phyloP scores from a whole-genome alignment of 495 filamentous ascomycete genomes.

The Tuber indicum region DNA sequence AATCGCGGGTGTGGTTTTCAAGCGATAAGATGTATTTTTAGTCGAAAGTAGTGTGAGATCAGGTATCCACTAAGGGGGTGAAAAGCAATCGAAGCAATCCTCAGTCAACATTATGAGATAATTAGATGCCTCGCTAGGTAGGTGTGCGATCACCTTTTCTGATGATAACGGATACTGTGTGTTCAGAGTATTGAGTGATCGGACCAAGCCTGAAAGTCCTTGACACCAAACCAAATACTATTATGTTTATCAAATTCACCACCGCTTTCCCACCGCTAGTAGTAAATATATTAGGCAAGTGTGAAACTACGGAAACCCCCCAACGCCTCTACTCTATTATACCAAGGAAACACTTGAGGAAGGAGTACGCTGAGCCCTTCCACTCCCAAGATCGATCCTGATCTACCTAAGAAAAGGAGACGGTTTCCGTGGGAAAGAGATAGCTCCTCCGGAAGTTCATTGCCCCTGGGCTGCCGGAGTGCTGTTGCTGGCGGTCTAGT shows the following conservation, averaged over 20 bases:
- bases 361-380: too few relatives aligned
- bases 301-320: background rate
- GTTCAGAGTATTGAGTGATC: background rate
- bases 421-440: background rate
- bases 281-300: background rate
- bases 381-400: background rate
- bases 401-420: background rate
- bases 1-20: background rate
- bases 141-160: background rate
- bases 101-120: background rate
- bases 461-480: too few relatives aligned
- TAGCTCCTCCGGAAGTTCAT: background rate
- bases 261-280: background rate
- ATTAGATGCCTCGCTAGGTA: background rate
- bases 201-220: background rate
- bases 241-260: background rate
- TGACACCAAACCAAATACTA: background rate
- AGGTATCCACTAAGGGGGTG: background rate
- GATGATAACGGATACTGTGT: background rate
- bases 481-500: background rate
- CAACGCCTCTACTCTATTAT: background rate
- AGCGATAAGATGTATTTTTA: background rate
- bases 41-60: background rate
- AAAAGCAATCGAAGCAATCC: background rate
- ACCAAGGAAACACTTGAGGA: background rate